A percentile compares a stretch with the other conserved stretches of the same genome.
Evolutionary conservation across 73 alveolate genomes (phyloP).

Genomic region (Paramecium bursaria): DNA sequence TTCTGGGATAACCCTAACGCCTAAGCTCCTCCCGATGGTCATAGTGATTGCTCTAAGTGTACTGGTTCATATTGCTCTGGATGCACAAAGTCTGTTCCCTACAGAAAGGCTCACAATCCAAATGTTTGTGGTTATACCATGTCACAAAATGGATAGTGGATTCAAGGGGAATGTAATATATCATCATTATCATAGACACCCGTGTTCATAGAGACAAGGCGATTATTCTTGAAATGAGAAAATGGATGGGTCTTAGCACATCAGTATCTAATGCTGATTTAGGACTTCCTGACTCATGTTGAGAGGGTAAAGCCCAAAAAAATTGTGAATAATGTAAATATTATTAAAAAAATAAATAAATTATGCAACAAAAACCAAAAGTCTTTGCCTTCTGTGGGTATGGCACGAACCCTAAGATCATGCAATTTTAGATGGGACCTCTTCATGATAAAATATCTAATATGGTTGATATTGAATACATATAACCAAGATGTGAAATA

Average conservation of each 20-base stretch:
- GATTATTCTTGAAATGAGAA: slow-evolving; percentile 91
- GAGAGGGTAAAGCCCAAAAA: too few relatives aligned
- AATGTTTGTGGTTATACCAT: slow-evolving; percentile 90
- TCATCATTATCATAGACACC: slow-evolving; percentile 71
- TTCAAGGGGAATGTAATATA: slow-evolving; percentile 80
- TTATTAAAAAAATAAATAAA: too few relatives aligned
- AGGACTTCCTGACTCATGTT: slow-evolving; percentile 80
- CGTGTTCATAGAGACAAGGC: slow-evolving; percentile 95
- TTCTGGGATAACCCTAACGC: slow-evolving; percentile 87
- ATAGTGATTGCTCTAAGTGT: slow-evolving; percentile 87
- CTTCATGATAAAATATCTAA: too few relatives aligned
- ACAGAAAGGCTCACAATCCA: slow-evolving; percentile 89
- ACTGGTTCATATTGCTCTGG: slow-evolving; percentile 79
- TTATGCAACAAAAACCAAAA: too few relatives aligned
- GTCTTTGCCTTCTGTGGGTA: too few relatives aligned
- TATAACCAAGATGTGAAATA: too few relatives aligned
- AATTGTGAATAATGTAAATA: too few relatives aligned
- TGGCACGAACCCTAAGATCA: too few relatives aligned
- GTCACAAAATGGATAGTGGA: slow-evolving; percentile 82
- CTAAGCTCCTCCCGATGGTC: slow-evolving; percentile 96
- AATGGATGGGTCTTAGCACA: slow-evolving; percentile 89
- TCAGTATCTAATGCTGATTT: slow-evolving; percentile 71
- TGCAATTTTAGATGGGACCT: too few relatives aligned
- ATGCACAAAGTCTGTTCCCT: slow-evolving; percentile 88
- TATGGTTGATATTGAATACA: too few relatives aligned